A percentile compares a stretch with the other conserved stretches of the same genome.
phyloP scores from a whole-genome alignment of 495 filamentous ascomycete species.

The Neurospora intermedia region DNA sequence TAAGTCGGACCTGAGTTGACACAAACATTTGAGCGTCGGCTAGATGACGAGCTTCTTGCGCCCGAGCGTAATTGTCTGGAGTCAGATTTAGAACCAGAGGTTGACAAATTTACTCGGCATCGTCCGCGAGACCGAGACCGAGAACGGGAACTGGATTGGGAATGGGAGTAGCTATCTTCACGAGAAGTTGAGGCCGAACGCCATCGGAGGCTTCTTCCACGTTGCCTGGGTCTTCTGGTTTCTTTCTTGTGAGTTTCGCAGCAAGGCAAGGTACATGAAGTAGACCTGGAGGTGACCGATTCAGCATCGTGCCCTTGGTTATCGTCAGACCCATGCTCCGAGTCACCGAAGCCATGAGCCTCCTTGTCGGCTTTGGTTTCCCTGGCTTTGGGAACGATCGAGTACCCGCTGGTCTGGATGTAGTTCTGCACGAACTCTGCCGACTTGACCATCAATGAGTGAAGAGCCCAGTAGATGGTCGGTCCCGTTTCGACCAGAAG shows the following conservation, averaged over 20 bases:
- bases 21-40: background rate
- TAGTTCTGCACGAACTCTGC: conserved; percentile 29
- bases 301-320: conserved; percentile 10
- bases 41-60: background rate
- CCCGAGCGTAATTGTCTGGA: background rate
- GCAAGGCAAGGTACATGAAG: conserved; percentile 1
- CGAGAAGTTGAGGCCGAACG: conserved; percentile 10
- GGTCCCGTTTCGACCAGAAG: conserved; percentile 20
- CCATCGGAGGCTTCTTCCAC: conserved; percentile 4
- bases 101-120: conserved; percentile 2
- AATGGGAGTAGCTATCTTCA: conserved; percentile 11
- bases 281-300: conserved; percentile 6
- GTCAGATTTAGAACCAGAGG: background rate
- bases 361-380: conserved; percentile 1
- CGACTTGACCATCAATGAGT: conserved; percentile 24
- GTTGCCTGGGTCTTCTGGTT: background rate
- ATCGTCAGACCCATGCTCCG: background rate
- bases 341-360: background rate
- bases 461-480: conserved; percentile 11
- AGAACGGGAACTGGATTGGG: conserved; percentile 1
- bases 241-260: background rate
- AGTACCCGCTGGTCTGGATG: conserved; percentile 27
- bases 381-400: conserved; percentile 9
- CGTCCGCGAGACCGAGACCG: conserved; percentile 16
- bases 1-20: background rate